phyloP scores from a whole-genome alignment of 768 basidiomycete species.

The Amanita rubescens region DNA sequence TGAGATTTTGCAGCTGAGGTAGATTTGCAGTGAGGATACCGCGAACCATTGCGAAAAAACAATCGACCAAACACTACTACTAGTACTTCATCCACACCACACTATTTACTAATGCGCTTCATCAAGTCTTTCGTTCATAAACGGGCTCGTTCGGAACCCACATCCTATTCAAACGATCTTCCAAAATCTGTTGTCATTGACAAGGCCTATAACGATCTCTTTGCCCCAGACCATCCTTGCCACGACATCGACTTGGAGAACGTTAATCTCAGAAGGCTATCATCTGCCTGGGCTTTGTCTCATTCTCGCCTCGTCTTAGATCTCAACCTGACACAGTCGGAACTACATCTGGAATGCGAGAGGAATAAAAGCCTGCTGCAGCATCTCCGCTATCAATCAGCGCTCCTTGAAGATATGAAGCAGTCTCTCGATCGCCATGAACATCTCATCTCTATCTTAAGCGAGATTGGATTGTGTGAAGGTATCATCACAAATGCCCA shows the following conservation, averaged over 20 bases:
- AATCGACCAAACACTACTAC: background rate
- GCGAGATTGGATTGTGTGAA: constrained; percentile 1
- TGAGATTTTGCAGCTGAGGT: constrained; percentile 93
- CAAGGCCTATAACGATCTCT: constrained; percentile 4
- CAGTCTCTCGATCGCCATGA: background rate
- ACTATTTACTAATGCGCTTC: background rate
- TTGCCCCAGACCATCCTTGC: constrained; percentile 2
- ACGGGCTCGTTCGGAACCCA: background rate
- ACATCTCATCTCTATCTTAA: background rate
- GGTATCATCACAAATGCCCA: background rate
- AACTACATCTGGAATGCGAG: constrained; percentile 1
- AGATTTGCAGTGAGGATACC: constrained; percentile 84
- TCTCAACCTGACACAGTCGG: background rate
- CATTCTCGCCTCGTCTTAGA: constrained; percentile 4
- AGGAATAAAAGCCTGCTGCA: background rate
- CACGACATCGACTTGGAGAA: constrained; percentile 1
- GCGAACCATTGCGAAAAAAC: constrained; percentile 28
- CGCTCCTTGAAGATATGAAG: background rate
- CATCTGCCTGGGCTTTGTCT: constrained; percentile 1
- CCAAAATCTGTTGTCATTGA: background rate
- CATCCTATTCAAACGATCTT: too few species aligned
- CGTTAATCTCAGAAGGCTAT: constrained; percentile 3
- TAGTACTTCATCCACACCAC: background rate
- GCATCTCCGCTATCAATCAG: background rate
- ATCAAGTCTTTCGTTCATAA: constrained; percentile 1